phyloP scores from a whole-genome alignment of 805 yeast species.

The Metschnikowia noctiluminum region DNA sequence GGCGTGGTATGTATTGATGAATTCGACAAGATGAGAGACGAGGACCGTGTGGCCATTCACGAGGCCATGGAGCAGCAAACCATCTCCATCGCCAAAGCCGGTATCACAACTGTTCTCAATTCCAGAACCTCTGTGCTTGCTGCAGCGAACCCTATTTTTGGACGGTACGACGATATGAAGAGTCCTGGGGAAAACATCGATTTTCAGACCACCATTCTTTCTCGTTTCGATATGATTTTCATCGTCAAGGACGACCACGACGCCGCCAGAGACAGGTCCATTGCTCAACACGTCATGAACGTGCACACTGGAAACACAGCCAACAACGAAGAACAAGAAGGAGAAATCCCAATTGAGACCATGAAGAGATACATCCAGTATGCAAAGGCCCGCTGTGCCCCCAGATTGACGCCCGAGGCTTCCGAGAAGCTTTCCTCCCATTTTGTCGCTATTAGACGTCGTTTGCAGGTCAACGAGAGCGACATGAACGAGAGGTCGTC shows the following conservation, averaged over 20 bases:
- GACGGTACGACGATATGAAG: constrained; percentile 93
- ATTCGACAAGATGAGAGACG: constrained; percentile 98
- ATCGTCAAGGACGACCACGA: constrained; percentile 95
- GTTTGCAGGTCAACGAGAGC: constrained; percentile 75
- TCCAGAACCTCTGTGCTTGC: constrained; percentile 96
- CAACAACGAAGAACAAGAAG: constrained; percentile 50
- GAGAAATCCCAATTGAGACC: constrained; percentile 84
- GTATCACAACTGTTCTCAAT: constrained; percentile 93
- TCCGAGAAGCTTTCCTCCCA: constrained; percentile 87
- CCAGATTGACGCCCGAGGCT: constrained; percentile 84
- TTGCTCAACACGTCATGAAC: constrained; percentile 93
- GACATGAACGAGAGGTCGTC: constrained; percentile 86
- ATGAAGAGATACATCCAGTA: constrained; percentile 93
- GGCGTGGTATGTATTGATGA: constrained; percentile 99
- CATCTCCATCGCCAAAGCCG: constrained; percentile 97
- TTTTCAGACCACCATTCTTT: constrained; percentile 93
- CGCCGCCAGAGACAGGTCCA: constrained; percentile 75
- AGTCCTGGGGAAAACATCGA: constrained; percentile 98
- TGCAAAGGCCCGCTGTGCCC: constrained; percentile 89
- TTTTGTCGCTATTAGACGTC: constrained; percentile 85
- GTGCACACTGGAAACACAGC: constrained; percentile 78
- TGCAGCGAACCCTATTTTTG: constrained; percentile 97
- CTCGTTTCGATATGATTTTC: constrained; percentile 98
- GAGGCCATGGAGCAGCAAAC: constrained; percentile 99
- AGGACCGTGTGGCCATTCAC: constrained; percentile 97